phyloP scores from a whole-genome alignment of 768 basidiomycete genomes.

The Tricholoma saponaceum region DNA sequence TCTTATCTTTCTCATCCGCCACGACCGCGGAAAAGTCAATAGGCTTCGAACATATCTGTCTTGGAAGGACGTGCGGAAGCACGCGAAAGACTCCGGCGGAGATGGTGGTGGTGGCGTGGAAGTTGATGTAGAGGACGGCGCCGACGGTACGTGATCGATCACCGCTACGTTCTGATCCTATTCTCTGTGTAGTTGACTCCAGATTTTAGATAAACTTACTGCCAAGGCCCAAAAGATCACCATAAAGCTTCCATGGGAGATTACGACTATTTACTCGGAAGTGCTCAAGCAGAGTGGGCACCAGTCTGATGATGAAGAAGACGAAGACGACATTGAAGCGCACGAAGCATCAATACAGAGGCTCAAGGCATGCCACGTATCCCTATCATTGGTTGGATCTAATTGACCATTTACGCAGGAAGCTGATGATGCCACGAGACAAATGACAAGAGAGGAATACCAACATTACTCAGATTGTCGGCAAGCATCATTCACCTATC shows the following conservation, averaged over 20 bases:
- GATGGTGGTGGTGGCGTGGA: conserved; percentile 79
- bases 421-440: conserved; percentile 90
- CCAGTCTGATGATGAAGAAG: conserved; percentile 92
- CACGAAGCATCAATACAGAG: conserved; percentile 92
- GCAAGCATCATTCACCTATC: conserved; percentile 94
- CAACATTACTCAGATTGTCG: conserved; percentile 96
- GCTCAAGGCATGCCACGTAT: conserved; percentile 49
- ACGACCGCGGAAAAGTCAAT: conserved; percentile 93
- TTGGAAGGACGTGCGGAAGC: conserved; percentile 97
- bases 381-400: background rate
- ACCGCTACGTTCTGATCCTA: background rate
- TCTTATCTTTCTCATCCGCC: conserved; percentile 92
- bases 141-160: conserved; percentile 55
- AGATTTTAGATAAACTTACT: conserved; percentile 61
- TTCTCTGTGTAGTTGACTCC: background rate
- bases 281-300: conserved; percentile 71
- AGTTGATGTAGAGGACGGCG: conserved; percentile 81
- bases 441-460: conserved; percentile 97
- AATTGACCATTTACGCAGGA: conserved; percentile 45
- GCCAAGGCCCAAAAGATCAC: conserved; percentile 90
- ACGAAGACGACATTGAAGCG: conserved; percentile 94
- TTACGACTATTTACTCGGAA: conserved; percentile 88
- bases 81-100: conserved; percentile 86
- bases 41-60: conserved; percentile 88
- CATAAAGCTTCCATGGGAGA: conserved; percentile 95